A percentile compares a stretch with the other conserved stretches of the same genome.
Conservation (phyloP, 2,329 filamentous ascomycete species). For the Orbilia blumenaviensis region DNA sequence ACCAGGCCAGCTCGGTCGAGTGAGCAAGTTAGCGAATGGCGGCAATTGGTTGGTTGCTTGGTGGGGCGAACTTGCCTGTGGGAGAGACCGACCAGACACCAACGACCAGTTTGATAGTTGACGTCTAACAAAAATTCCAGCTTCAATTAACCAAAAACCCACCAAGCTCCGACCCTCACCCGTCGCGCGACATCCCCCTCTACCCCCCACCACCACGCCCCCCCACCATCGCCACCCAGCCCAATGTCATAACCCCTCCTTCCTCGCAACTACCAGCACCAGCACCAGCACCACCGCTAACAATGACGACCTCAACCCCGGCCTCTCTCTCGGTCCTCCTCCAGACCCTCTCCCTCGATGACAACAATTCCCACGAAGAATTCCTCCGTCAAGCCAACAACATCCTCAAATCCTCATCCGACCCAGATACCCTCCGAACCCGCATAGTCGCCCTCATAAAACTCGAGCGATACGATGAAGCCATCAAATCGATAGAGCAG, state of each 20-base stretch:
- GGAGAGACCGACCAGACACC: background rate
- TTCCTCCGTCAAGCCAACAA: conserved; percentile 72
- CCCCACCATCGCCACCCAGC: background rate
- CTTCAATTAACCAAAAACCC: background rate
- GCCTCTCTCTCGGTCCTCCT: conserved; percentile 57
- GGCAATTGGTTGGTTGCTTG: conserved; percentile 8
- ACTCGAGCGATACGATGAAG: conserved; percentile 83
- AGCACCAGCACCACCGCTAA: background rate
- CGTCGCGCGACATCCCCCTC: background rate
- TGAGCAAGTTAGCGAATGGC: background rate
- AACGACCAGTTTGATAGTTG: background rate
- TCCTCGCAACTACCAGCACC: too few relatives aligned
- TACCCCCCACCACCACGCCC: background rate
- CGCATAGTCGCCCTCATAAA: conserved; percentile 79
- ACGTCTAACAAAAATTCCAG: conserved; percentile 32
- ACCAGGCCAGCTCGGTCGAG: background rate
- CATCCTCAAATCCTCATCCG: conserved; percentile 69
- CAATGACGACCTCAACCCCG: conserved; percentile 54
- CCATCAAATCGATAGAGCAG: conserved; percentile 71
- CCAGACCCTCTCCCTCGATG: conserved; percentile 54
- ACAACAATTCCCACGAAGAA: conserved; percentile 72
- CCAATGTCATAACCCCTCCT: background rate
- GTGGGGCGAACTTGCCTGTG: conserved; percentile 28
- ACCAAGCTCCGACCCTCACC: background rate
- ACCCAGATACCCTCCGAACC: conserved; percentile 72